phyloP scores from a whole-genome alignment of 257 asterid species.

The Solanum phureja region DNA sequence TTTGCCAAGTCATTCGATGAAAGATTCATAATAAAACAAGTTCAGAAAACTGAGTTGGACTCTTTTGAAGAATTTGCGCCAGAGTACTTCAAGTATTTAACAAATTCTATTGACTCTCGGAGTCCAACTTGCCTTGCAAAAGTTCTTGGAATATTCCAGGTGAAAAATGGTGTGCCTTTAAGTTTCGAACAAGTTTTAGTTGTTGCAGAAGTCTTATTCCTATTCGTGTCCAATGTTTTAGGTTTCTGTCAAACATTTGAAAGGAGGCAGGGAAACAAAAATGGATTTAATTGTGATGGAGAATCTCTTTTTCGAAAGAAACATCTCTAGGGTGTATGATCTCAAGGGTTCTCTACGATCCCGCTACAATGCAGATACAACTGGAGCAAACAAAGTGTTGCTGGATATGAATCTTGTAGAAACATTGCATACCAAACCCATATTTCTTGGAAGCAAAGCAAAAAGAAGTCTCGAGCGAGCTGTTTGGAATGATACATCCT shows the following conservation, averaged over 20 bases:
- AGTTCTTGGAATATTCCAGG: conserved; percentile 86
- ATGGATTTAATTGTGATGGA: conserved; percentile 98
- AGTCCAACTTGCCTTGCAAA: conserved; percentile 97
- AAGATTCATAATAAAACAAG: conserved; percentile 82
- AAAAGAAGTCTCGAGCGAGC: conserved; percentile 84
- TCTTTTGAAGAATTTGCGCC: conserved; percentile 78
- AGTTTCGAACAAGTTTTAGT: neutral
- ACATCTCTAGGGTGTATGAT: conserved; percentile 64
- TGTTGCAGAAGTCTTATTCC: neutral
- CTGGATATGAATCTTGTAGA: conserved; percentile 78
- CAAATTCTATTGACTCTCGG: conserved; percentile 50
- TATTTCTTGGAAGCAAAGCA: conserved; percentile 84
- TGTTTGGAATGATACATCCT: conserved; percentile 92
- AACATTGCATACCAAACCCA: conserved; percentile 74
- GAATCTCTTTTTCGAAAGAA: conserved; percentile 78
- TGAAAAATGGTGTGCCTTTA: neutral
- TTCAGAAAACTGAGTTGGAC: conserved; percentile 85
- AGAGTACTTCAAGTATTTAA: conserved; percentile 62
- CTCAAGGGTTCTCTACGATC: conserved; percentile 83
- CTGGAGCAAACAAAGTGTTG: conserved; percentile 67
- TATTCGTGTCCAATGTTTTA: conserved; percentile 7
- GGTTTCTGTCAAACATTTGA: conserved; percentile 55
- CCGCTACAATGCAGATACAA: conserved; percentile 73
- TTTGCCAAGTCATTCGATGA: conserved; percentile 87
- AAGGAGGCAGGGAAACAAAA: conserved; percentile 79